Conservation (phyloP, 768 basidiomycete genomes). For the Heimioporus sp. region DNA sequence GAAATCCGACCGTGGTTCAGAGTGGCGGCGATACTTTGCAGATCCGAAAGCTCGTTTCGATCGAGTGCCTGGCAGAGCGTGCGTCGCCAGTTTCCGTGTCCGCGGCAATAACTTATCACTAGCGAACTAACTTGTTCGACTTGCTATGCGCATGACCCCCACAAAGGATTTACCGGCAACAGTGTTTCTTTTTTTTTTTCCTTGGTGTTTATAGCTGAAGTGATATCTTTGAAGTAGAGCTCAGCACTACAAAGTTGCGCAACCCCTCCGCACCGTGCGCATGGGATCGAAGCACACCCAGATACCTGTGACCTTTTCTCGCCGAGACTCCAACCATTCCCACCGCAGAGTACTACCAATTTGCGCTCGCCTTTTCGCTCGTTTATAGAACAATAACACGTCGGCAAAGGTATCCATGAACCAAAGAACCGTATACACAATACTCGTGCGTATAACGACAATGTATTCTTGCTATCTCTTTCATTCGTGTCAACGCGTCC, state of each 20-base stretch:
- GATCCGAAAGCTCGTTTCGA: not conserved
- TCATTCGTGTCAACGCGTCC: not conserved
- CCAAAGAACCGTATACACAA: not conserved
- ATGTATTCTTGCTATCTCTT: slow-evolving; percentile 22
- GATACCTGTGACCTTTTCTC: not conserved
- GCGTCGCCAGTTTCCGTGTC: too few species aligned
- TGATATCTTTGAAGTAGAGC: not conserved
- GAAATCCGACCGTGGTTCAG: not conserved
- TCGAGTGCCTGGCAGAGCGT: too few species aligned
- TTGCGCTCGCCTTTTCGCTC: not conserved
- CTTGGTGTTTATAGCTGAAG: not conserved
- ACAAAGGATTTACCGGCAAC: too few species aligned
- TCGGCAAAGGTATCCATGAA: not conserved
- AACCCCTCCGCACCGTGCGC: not conserved
- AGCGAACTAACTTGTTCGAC: too few species aligned
- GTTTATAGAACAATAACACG: not conserved
- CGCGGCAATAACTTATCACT: too few species aligned
- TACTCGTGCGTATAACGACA: not conserved
- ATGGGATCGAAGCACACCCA: not conserved
- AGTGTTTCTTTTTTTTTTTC: too few species aligned
- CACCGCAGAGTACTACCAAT: not conserved
- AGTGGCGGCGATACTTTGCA: not conserved
- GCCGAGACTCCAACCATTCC: not conserved
- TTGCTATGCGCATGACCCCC: too few species aligned
- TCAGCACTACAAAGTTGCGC: not conserved